Conservation (phyloP, 345 rosid genomes). For the Limnanthes douglasii region DNA sequence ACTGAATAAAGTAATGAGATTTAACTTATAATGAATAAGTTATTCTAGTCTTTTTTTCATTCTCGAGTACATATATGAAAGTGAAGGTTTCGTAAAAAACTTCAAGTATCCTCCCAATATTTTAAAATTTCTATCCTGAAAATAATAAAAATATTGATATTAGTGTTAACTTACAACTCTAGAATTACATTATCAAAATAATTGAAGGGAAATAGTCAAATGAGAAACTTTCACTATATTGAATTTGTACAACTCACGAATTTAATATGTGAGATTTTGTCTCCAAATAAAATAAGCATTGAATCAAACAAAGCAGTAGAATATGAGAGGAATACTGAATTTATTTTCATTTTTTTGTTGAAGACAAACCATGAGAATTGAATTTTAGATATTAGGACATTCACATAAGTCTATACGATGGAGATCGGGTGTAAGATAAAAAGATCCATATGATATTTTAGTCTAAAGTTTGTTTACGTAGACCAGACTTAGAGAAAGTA, state of each 20-base stretch:
- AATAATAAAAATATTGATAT: slow-evolving; percentile 7
- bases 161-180: too few species aligned
- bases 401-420: slow-evolving; percentile 59
- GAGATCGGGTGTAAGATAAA: neutral
- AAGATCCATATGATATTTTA: neutral
- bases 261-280: slow-evolving; percentile 59
- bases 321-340: slow-evolving; percentile 86
- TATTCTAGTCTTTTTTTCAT: slow-evolving; percentile 69
- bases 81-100: slow-evolving; percentile 70
- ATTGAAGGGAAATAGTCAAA: neutral
- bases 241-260: slow-evolving; percentile 46
- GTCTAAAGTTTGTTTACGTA: neutral
- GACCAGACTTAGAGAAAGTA: neutral
- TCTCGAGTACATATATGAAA: slow-evolving; percentile 46
- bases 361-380: slow-evolving; percentile 94
- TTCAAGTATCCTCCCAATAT: slow-evolving; percentile 90
- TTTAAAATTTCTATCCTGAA: slow-evolving; percentile 86
- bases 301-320: slow-evolving; percentile 89
- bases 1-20: slow-evolving; percentile 7
- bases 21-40: slow-evolving; percentile 63
- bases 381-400: slow-evolving; percentile 63
- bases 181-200: slow-evolving; percentile 2
- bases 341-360: slow-evolving; percentile 90
- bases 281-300: slow-evolving; percentile 80
- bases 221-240: slow-evolving; percentile 1